phyloP scores from a whole-genome alignment of 2,329 filamentous ascomycete species.

The Penicillium sp. region DNA sequence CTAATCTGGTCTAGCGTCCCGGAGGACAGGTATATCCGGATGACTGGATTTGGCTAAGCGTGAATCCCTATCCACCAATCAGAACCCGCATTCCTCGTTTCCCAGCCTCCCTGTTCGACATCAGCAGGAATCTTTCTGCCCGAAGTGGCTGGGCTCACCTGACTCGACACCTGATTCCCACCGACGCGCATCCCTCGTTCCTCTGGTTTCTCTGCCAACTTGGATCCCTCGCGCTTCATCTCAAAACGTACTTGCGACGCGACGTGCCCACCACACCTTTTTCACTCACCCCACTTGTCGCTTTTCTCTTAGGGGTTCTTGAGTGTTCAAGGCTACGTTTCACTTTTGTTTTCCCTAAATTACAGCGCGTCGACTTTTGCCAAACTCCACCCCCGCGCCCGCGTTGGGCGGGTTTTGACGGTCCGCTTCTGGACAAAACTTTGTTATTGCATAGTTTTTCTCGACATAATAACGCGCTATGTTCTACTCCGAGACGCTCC shows the following conservation, averaged over 20 bases:
- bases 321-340: not conserved
- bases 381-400: conserved; percentile 30
- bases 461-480: conserved; percentile 47
- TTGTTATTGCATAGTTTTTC: conserved; percentile 26
- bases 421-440: conserved; percentile 27
- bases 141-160: conserved; percentile 9
- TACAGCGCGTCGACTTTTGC: conserved; percentile 30
- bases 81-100: conserved; percentile 24
- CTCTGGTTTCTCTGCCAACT: conserved; percentile 23
- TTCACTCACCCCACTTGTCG: not conserved
- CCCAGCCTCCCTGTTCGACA: conserved; percentile 25
- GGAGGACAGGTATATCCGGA: conserved; percentile 15
- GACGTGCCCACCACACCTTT: conserved; percentile 1
- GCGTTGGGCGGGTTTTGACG: conserved; percentile 29
- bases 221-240: conserved; percentile 15
- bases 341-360: conserved; percentile 29
- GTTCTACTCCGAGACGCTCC: conserved; percentile 95
- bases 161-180: conserved; percentile 20
- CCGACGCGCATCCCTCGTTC: conserved; percentile 21
- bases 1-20: conserved; percentile 17
- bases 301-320: conserved; percentile 5
- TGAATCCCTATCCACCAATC: not conserved
- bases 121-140: conserved; percentile 14
- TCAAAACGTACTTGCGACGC: conserved; percentile 11
- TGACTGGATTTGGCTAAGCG: conserved; percentile 13